Percentiles rank a stretch among this genome's conserved stretches.
Evolutionary conservation across 2,329 filamentous ascomycete genomes (phyloP).

Genomic region (Kalmusia sp.): DNA sequence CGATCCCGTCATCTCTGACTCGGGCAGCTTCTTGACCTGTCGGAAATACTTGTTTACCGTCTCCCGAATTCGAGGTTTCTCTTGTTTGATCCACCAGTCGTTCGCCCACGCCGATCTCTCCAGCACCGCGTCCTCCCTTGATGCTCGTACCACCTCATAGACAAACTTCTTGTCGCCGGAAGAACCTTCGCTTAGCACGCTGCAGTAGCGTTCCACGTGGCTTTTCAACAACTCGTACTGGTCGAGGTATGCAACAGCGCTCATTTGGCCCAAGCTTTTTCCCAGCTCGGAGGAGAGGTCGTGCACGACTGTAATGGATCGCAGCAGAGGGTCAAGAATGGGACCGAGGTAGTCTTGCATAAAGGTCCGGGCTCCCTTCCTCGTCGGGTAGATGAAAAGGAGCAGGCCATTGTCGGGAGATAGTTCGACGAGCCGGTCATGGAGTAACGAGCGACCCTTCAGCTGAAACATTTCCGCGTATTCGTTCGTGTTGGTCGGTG

Average conservation of each 20-base stretch:
- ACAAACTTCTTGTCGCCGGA: conserved; percentile 37
- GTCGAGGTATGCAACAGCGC: conserved; percentile 60
- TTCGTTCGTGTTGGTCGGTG: conserved; percentile 65
- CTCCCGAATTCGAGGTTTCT: conserved; percentile 65
- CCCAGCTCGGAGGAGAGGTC: conserved; percentile 65
- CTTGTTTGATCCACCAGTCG: conserved; percentile 71
- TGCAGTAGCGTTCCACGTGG: conserved; percentile 38
- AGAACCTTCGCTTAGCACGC: conserved; percentile 37
- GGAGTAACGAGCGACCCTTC: conserved; percentile 61
- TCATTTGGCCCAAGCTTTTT: conserved; percentile 61
- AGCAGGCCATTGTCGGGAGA: conserved; percentile 64
- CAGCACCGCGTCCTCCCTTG: conserved; percentile 58
- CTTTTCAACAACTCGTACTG: conserved; percentile 60
- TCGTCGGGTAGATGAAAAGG: conserved; percentile 69
- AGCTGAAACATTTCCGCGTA: conserved; percentile 65
- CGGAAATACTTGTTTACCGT: conserved; percentile 54
- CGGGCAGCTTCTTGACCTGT: conserved; percentile 51
- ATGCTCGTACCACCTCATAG: conserved; percentile 58
- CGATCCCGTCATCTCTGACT: conserved; percentile 58
- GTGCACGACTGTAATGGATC: conserved; percentile 65
- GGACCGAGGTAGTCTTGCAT: conserved; percentile 66
- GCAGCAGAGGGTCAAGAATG: conserved; percentile 66
- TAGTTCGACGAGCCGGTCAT: conserved; percentile 67
- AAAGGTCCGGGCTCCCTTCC: conserved; percentile 63
- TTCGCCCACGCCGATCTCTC: conserved; percentile 62